phyloP scores from a whole-genome alignment of 2,329 filamentous ascomycete genomes.

The Clarireedia paspali region DNA sequence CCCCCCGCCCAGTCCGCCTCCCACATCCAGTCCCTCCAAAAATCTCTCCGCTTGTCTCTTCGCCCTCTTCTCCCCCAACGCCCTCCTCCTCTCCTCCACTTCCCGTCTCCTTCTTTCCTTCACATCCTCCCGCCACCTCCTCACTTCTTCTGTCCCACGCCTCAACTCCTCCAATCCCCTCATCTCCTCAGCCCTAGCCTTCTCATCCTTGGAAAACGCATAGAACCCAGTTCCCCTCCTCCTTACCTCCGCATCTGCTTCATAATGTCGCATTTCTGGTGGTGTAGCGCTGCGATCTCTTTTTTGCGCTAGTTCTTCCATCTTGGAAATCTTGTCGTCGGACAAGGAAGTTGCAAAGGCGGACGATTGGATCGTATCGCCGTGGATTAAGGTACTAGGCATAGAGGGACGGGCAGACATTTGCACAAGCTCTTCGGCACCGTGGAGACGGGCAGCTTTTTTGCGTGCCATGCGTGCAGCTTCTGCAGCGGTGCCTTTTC shows the following conservation, averaged over 20 bases:
- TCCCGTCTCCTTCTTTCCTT: conserved; percentile 51
- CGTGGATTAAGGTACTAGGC: conserved; percentile 70
- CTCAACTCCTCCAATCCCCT: conserved; percentile 55
- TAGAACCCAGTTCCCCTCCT: conserved; percentile 89
- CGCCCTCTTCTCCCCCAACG: conserved; percentile 41
- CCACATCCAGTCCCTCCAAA: conserved; percentile 48
- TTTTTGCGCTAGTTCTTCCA: conserved; percentile 71
- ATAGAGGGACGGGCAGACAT: conserved; percentile 61
- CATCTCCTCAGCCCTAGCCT: conserved; percentile 63
- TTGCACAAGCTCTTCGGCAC: conserved; percentile 54
- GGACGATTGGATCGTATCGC: conserved; percentile 73
- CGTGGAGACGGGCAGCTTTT: conserved; percentile 42
- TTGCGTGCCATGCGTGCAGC: conserved; percentile 55
- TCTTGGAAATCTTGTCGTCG: conserved; percentile 59
- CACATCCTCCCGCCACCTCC: conserved; percentile 44
- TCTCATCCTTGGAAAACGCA: conserved; percentile 73
- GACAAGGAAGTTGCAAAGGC: conserved; percentile 56
- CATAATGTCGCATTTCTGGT: conserved; percentile 75
- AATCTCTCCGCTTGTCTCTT: conserved; percentile 68
- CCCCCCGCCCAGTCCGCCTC: conserved; percentile 13
- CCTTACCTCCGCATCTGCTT: conserved; percentile 74
- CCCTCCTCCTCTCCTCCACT: conserved; percentile 49
- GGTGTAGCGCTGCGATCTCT: conserved; percentile 75
- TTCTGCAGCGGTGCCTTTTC: conserved; percentile 64
- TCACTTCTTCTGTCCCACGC: conserved; percentile 55